Evolutionary conservation across 306 rosid species (phyloP), one percentile per base, ranked within the genome.

Genomic region (Sophora flavescens): DNA sequence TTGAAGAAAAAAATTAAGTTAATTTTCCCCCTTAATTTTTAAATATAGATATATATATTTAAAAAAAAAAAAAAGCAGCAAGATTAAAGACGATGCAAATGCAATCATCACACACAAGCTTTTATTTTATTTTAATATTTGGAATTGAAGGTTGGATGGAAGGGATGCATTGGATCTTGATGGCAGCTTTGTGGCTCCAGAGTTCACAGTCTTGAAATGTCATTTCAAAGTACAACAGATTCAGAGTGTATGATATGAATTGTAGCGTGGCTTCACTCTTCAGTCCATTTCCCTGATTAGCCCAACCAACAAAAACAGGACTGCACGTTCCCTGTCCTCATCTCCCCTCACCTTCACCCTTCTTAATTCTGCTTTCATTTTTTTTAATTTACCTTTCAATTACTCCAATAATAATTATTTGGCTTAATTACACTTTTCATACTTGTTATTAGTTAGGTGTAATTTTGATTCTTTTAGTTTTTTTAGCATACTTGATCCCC

Each of bases 221-320:
- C 92, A 88, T 87, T 12, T 91, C 96, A 89, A 74, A 83, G 85
- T 81, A 84, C 76, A 78, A 82, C 16, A 73, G 4, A 77, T 58
- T 41, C 88, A 81, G 89, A 73, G 82, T 0, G 22, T 22, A 22
- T 22, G 22, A 22, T 38, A 45, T 81, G 64, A 78, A 81, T 81
- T 79, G 89, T 83, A 76, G 59, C 64, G 74, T 81, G 83, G 79
- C 77, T 74, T 80, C 72, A 50, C 56, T 57, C 64, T 61, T 75
- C 3, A 11, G 35, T 74, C 48, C 64, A n/a, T 74, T 64, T 56
- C 79, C 62, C 75, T 79, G 41, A 62, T 63, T 13, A 78, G 30
- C 66, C 78, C 76, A 78, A 63, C 76, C 88, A 81, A 74, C 75
- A 78, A 68, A 79, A 66, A 51, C 57, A 72, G 79, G 83, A 66